phyloP scores from a whole-genome alignment of 352 stramenopile species.

The Albugo candida region DNA sequence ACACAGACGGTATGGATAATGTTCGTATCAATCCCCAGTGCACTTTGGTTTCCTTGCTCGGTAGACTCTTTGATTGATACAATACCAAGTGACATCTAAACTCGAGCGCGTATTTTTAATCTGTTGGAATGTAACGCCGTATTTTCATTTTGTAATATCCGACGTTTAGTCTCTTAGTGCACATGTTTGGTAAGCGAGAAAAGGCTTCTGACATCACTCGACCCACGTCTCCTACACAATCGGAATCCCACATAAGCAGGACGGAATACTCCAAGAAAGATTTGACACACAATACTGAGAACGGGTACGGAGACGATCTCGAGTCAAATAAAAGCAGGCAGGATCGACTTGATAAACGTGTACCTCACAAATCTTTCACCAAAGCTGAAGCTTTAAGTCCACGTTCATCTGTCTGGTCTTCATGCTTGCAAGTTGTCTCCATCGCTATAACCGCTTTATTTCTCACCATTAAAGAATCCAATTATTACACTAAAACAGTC shows the following conservation, averaged over 20 bases:
- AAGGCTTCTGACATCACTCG: neutral
- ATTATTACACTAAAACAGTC: constrained; percentile 12
- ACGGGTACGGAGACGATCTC: too few relatives aligned
- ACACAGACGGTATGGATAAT: constrained; percentile 7
- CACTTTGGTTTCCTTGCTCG: constrained; percentile 7
- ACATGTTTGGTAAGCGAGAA: neutral
- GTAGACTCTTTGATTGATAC: neutral
- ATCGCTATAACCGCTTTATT: constrained; percentile 30
- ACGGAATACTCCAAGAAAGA: too few relatives aligned
- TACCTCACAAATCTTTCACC: too few relatives aligned
- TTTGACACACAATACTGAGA: too few relatives aligned
- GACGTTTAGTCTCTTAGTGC: neutral
- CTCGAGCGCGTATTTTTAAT: neutral
- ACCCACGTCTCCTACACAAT: too few relatives aligned
- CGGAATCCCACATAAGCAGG: too few relatives aligned
- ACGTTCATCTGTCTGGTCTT: constrained; percentile 1
- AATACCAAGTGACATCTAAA: neutral
- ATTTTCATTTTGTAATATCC: neutral
- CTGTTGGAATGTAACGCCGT: neutral
- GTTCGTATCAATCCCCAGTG: constrained; percentile 12
- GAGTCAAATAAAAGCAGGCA: too few relatives aligned
- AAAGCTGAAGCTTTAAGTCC: too few relatives aligned
- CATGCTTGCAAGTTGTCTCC: constrained; percentile 28
- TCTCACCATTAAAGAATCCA: constrained; percentile 17
- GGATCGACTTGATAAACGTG: too few relatives aligned